Percentiles rank a stretch among this genome's conserved stretches.
Evolutionary conservation across 2,329 filamentous ascomycete genomes (phyloP).

Genomic region (Ramichloridium luteum): DNA sequence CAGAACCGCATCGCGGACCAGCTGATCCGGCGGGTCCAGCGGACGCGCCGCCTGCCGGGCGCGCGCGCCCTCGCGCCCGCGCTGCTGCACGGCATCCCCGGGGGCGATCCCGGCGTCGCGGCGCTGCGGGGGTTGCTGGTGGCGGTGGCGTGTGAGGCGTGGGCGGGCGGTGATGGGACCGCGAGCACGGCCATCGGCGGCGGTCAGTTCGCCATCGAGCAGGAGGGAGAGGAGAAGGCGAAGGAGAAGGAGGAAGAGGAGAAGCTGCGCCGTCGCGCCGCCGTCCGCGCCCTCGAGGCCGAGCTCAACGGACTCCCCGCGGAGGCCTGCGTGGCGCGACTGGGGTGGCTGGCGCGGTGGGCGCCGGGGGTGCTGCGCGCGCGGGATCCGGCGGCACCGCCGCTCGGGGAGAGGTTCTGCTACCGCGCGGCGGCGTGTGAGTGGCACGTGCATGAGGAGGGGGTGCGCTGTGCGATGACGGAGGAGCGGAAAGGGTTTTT

Average conservation of each 20-base stretch:
- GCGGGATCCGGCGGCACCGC: constrained; percentile 1
- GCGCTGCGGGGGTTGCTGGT: too few relatives aligned
- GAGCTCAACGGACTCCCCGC: constrained; percentile 4
- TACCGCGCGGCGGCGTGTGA: constrained; percentile 6
- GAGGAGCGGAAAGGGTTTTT: too few relatives aligned
- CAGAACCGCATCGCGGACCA: constrained; percentile 10
- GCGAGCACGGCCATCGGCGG: too few relatives aligned
- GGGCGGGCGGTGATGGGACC: too few relatives aligned
- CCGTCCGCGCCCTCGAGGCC: constrained; percentile 6
- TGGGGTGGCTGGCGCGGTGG: constrained; percentile 4
- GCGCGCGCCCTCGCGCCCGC: background rate
- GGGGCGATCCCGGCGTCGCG: too few relatives aligned
- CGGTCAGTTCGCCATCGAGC: too few relatives aligned
- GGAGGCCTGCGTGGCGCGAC: constrained; percentile 4
- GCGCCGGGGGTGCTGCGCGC: background rate
- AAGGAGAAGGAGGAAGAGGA: constrained; percentile 8
- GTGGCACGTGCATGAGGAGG: constrained; percentile 9
- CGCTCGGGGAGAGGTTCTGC: constrained; percentile 5
- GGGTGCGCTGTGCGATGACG: constrained; percentile 4
- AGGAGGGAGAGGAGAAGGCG: constrained; percentile 6
- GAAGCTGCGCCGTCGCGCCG: constrained; percentile 4
- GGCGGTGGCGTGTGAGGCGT: too few relatives aligned
- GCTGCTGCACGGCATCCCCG: background rate
- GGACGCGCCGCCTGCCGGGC: constrained; percentile 6
- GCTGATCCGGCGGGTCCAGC: constrained; percentile 6